Evolutionary conservation across 108 stramenopile genomes (phyloP).

Genomic region (Mediolabrus comicus): DNA sequence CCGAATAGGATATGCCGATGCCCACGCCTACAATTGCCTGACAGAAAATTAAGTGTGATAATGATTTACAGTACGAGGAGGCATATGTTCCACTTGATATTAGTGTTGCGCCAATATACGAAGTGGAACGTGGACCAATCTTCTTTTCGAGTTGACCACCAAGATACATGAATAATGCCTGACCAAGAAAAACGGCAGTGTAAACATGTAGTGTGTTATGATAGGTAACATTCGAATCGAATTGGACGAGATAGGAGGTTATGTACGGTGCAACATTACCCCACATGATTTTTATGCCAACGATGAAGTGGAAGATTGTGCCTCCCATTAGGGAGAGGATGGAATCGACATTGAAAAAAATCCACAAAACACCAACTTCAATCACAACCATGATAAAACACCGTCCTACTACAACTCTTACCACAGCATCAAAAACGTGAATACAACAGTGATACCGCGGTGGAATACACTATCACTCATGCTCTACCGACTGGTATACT

Average conservation of each 20-base stretch:
- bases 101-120: slow-evolving; percentile 25
- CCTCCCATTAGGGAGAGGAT: slow-evolving; percentile 44
- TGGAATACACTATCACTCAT: no score
- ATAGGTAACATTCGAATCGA: slow-evolving; percentile 31
- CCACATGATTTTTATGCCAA: slow-evolving; percentile 53
- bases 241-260: slow-evolving; percentile 48
- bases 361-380: no score
- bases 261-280: slow-evolving; percentile 48
- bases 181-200: slow-evolving; percentile 40
- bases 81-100: slow-evolving; percentile 38
- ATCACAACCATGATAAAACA: no score
- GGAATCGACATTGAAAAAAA: slow-evolving; percentile 32
- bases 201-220: slow-evolving; percentile 40
- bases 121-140: slow-evolving; percentile 29
- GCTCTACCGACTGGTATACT: no score
- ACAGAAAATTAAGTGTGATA: slow-evolving; percentile 17
- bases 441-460: no score
- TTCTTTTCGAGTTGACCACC: slow-evolving; percentile 45
- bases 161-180: slow-evolving; percentile 45
- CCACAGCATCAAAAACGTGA: no score
- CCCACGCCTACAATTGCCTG: slow-evolving; percentile 42
- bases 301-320: slow-evolving; percentile 46
- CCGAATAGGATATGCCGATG: slow-evolving; percentile 44
- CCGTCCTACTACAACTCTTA: no score
- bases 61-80: slow-evolving; percentile 26